Base-by-base conservation (phyloP, 202 grass and related monocot genomes). In the Eragrostis tef region DNA sequence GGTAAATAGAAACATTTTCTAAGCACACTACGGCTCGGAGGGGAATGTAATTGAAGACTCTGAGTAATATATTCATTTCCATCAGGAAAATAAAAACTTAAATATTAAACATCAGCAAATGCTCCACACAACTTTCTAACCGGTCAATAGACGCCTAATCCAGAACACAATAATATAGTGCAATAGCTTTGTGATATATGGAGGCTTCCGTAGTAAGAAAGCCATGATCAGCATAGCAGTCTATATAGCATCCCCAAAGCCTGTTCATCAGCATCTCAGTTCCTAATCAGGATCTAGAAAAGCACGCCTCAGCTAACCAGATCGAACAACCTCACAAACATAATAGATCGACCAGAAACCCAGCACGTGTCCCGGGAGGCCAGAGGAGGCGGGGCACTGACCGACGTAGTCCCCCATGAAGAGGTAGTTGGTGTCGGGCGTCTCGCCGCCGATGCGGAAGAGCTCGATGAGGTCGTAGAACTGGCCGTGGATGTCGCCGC, bases 321-420 rank as follows among this genome's bases (percentile, higher is more conserved):
- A 88, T 79, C 64, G 50, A 81, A 34, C 4, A 67, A 29, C 24
- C 52, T 17, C 15, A 31, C n/a, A 24, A 43, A 50, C 25, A 53
- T 22, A 44, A 44, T 9, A 68, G 67, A 85, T 83, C 81, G 16
- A 79, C 36, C 2, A 6, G 19, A 34, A 60, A 22, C 34, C 41
- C 31, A 45, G 9, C 71, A 69, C 11, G 27, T 4, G 54, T 13
- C 19, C 19, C 3, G 1, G 7, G 26, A 27, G 25, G 24, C 0
- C 36, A 26, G 46, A 51, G 70, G 25, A 20, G 7, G 8, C 13
- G 0, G 4, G 31, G 13, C 22, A 86, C 89, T 67, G 52, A 94
- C 92, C 92, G 58, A 94, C 92, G 42, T 94, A 94, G 79, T 94
- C 92, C 5, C 92, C 92, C 92, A 94, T 94, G 79, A 89, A 94